Evolutionary conservation across 768 basidiomycete species (phyloP), one percentile per base, ranked within the genome.

Genomic region (Mycena capillaripes): DNA sequence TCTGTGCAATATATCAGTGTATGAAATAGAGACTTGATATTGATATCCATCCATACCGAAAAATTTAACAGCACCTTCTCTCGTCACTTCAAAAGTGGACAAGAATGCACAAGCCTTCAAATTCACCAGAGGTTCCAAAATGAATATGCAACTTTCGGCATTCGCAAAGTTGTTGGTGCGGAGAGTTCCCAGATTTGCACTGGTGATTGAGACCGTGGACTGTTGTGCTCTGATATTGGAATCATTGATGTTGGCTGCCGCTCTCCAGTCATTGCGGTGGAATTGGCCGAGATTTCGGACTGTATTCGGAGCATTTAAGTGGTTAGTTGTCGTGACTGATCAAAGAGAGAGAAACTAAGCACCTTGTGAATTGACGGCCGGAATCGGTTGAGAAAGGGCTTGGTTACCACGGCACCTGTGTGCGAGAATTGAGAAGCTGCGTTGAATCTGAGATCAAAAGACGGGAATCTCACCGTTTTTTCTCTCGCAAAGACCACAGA

Each of bases 281-380:
- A 36, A 65, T 17, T 65, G 63, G 5, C 63, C 63, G 5, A 52
- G n/a, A 29, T 65, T 65, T 52, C 63, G 50, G 40, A 65, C 27
- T 21, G 40, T 48, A 11, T 48, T 48, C n/a, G 4, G 46, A 12
- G 23, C 11, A 7, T n/a, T 48, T 2, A 60, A n/a, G n/a, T n/a
- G n/a, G n/a, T n/a, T n/a, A n/a, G n/a, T n/a, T n/a, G n/a, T n/a
- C n/a, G n/a, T n/a, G n/a, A n/a, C n/a, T n/a, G 25, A 16, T 4
- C 23, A 30, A 57, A 36, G 12, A 6, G 12, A 36, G 21, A n/a
- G 5, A 48, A n/a, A n/a, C 11, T 4, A 6, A 42, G 9, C 17
- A 42, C 42, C 17, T 42, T 42, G 42, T 42, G 42, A 42, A 4
- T 7, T 14, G 9, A 42, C 6, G 4, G 46, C 14, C 19, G 21